Evolutionary conservation across 2,329 filamentous ascomycete genomes (phyloP), one percentile per base, ranked within the genome.

Genomic region (Colletotrichum destructivum): DNA sequence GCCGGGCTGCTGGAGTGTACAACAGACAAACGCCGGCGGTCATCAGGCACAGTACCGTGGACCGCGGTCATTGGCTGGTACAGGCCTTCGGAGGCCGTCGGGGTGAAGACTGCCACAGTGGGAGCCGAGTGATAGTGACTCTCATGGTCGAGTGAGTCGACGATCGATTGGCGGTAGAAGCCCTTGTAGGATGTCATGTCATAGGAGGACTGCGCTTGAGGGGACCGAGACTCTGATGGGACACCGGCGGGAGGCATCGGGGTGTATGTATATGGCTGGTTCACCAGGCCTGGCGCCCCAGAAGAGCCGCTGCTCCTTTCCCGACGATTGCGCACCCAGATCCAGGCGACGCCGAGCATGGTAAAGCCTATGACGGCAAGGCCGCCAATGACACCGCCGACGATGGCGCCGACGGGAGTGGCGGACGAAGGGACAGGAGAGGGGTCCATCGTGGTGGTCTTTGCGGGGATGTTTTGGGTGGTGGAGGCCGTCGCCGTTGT

Each of bases 121-220:
- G 52, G 23, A 12, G 21, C 57, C 16, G 23, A 12, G 15, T n/a
- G 59, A 35, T 54, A 11, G n/a, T 44, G n/a, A n/a, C 38, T 38
- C 18, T 54, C 61, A 13, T 2, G 5, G 11, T 8, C 35, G 18
- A 38, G 47, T 15, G 47, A 54, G 13, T 5, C 47, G 15, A 44
- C 49, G 16, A 31, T 15, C 2, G 61, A 23, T 15, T 63, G 61
- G 16, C 31, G 61, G 15, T 44, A 54, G 21, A 16, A 44, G 5
- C 61, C 61, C 61, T 63, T 63, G 47, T 54, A 54, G n/a, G 47
- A 51, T 8, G 23, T 51, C 21, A 26, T 7, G 21, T 54, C 35
- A 23, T 63, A 44, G 6, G 49, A 5, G n/a, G 60, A 46, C 4
- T 51, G 47, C 16, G 44, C 6, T 15, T 26, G 44, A 6, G 61